phyloP scores from a whole-genome alignment of 192 early-diverging fungal genomes.

The Funneliformis mosseae region DNA sequence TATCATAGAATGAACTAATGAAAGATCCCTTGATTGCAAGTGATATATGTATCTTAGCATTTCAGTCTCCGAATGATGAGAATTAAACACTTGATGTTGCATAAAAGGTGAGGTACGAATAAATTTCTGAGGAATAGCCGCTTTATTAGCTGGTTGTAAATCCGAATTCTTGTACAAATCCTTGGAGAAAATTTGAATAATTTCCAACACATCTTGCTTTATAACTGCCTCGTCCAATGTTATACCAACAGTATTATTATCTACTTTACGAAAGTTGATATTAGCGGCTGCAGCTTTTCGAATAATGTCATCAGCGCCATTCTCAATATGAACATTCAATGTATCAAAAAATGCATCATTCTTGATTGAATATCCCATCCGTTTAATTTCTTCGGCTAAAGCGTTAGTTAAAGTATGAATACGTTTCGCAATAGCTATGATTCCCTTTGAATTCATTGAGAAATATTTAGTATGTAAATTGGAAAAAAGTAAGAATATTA shows the following conservation, averaged over 20 bases:
- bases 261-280: conserved; percentile 90
- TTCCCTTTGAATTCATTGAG: conserved; percentile 55
- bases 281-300: conserved; percentile 69
- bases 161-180: conserved; percentile 53
- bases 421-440: conserved; percentile 87
- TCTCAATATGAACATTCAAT: conserved; percentile 75
- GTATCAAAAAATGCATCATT: conserved; percentile 95
- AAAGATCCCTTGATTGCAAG: conserved; percentile 97
- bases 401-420: conserved; percentile 89
- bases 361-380: conserved; percentile 80
- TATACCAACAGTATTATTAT: conserved; percentile 75
- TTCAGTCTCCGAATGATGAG: conserved; percentile 97
- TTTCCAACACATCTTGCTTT: conserved; percentile 76
- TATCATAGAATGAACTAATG: conserved; percentile 98
- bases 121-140: conserved; percentile 62
- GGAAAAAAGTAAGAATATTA: conserved; percentile 7
- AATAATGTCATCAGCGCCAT: conserved; percentile 65
- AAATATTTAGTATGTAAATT: neutral
- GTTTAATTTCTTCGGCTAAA: conserved; percentile 74
- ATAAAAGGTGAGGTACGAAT: conserved; percentile 77
- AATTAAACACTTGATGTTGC: conserved; percentile 93
- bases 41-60: conserved; percentile 96
- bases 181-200: conserved; percentile 76
- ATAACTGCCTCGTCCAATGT: conserved; percentile 93
- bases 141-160: conserved; percentile 48